These are phyloP conservation scores for Termitomyces titanicus DNA, from an alignment of 768 basidiomycete genomes.

Conservation along the genomic window DNA sequence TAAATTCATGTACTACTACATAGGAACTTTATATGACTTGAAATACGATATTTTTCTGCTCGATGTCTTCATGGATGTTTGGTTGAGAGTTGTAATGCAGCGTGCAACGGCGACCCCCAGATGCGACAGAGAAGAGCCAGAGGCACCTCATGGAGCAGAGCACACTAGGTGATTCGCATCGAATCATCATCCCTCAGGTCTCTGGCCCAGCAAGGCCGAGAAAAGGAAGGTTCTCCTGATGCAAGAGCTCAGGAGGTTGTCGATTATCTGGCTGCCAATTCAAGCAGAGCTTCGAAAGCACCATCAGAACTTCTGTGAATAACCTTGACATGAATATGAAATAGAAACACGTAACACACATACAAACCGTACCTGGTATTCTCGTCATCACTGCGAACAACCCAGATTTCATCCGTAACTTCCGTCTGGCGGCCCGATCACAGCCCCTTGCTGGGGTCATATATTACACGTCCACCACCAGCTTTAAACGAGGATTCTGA, in stretches of 20 bases:
- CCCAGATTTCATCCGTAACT: not conserved
- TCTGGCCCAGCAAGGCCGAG: no score
- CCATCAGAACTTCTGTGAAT: not conserved
- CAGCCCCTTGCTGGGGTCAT: constrained; percentile 13
- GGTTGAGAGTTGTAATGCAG: not conserved
- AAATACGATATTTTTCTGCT: not conserved
- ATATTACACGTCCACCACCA: constrained; percentile 1
- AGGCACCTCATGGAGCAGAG: not conserved
- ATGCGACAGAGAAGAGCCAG: no score
- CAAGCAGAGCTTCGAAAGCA: not conserved
- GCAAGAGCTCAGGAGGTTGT: no score
- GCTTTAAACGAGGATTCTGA: not conserved
- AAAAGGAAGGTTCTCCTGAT: no score
- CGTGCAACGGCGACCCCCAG: not conserved
- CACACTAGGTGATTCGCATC: not conserved
- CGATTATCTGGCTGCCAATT: not conserved
- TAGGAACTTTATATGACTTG: no score
- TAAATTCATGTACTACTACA: no score
- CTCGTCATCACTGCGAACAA: not conserved
- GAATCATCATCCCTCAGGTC: no score
- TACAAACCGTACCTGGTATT: not conserved
- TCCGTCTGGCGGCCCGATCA: not conserved
- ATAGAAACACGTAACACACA: not conserved
- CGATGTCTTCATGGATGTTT: not conserved
- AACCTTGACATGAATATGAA: not conserved